Conservation (phyloP, 352 stramenopile species). For the Pythium aquatile region DNA sequence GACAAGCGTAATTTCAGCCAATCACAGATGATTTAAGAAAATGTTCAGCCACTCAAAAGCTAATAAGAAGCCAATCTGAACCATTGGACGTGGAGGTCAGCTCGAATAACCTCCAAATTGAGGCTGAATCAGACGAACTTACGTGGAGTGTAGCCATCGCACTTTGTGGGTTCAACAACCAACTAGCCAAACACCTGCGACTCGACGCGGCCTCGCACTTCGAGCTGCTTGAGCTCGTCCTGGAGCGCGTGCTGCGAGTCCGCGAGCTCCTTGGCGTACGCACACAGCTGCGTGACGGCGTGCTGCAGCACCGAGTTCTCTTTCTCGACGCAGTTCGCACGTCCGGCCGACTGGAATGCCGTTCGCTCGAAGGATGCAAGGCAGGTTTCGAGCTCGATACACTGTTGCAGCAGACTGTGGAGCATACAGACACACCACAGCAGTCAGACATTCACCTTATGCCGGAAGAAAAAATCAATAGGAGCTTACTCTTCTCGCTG, state of each 20-base stretch:
- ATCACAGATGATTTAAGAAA: background rate
- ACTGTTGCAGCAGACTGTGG: conserved; percentile 49
- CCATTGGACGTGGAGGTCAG: conserved; percentile 15
- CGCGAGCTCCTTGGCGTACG: conserved; percentile 50
- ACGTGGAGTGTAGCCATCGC: conserved; percentile 15
- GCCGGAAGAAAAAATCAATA: background rate
- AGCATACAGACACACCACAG: background rate
- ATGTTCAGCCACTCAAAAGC: conserved; percentile 19
- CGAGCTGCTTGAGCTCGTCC: conserved; percentile 47
- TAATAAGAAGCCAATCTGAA: conserved; percentile 3
- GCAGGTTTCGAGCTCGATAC: conserved; percentile 50
- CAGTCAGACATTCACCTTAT: background rate
- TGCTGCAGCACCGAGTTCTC: conserved; percentile 53
- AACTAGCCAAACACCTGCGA: conserved; percentile 41
- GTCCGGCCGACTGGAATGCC: conserved; percentile 32
- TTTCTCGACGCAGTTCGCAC: conserved; percentile 38
- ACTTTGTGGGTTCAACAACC: conserved; percentile 9
- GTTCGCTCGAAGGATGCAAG: conserved; percentile 39
- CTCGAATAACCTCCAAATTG: conserved; percentile 7
- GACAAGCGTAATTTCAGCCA: conserved; percentile 7
- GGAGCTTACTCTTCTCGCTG: conserved; percentile 52
- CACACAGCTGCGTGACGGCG: conserved; percentile 47
- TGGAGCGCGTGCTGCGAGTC: conserved; percentile 46
- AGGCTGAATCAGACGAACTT: conserved; percentile 16
- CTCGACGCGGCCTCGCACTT: conserved; percentile 40